These are phyloP conservation scores for Phylloporus scabripes DNA, from an alignment of 768 basidiomycete species.

Conservation along the genomic window DNA sequence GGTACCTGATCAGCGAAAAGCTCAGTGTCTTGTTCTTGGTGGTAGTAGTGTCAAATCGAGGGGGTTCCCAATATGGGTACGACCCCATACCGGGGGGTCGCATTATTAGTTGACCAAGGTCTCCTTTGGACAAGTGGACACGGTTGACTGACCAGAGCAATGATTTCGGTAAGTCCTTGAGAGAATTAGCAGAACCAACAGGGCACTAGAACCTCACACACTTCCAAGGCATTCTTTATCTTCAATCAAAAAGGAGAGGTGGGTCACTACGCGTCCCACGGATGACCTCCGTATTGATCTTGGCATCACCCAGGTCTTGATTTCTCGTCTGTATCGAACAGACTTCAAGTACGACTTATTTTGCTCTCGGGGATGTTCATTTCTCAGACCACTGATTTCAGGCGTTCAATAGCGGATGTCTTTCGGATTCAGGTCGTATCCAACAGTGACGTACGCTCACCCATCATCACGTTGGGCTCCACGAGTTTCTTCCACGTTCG, in stretches of 20 bases:
- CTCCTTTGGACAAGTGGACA: neutral
- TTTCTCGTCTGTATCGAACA: constrained; percentile 91
- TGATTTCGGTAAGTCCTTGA: constrained; percentile 42
- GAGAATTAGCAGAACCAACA: neutral
- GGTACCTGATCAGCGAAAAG: neutral
- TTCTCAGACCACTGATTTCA: constrained; percentile 28
- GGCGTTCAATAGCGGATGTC: constrained; percentile 94
- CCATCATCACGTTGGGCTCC: constrained; percentile 95
- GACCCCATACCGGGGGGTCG: constrained; percentile 10
- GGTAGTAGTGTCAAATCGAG: neutral
- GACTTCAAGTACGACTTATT: constrained; percentile 80
- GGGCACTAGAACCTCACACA: neutral
- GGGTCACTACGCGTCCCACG: constrained; percentile 16
- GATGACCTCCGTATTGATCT: constrained; percentile 1
- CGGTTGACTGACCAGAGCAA: constrained; percentile 17
- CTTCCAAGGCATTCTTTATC: constrained; percentile 89
- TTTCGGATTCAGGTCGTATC: constrained; percentile 99
- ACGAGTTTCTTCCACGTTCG: constrained; percentile 99
- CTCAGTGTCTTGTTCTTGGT: neutral
- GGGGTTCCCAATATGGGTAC: neutral
- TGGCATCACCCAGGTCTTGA: constrained; percentile 63
- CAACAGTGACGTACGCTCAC: constrained; percentile 93
- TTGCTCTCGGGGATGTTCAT: neutral
- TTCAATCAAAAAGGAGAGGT: constrained; percentile 99
- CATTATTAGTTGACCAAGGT: neutral